Base-by-base conservation (phyloP, 73 alveolate genomes). In the Halteria grandinella region DNA sequence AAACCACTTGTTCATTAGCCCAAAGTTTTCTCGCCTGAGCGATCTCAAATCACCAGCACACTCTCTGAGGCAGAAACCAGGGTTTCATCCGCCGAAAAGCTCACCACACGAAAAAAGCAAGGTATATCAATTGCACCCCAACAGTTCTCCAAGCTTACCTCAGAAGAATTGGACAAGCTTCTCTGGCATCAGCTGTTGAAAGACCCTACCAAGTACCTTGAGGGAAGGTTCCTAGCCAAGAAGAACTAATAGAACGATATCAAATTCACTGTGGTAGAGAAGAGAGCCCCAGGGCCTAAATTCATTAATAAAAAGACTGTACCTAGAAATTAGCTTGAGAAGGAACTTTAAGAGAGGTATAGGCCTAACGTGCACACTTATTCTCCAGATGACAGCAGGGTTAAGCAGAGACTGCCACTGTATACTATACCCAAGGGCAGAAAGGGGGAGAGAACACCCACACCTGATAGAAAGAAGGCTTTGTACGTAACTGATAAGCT, bases 381-480 rank as follows among this genome's bases (percentile, higher is more conserved):
- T 36, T n/a, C 37, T 34, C 75, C 74, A 12, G 60, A 52, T 54
- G 85, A 54, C 23, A 53, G 57, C 23, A 54, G 32, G 31, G 74
- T 52, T 0, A 73, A 55, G 27, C 23, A 27, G 28, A 11, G 48
- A 24, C 47, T 53, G 4, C 85, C 85, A 10, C 23, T 53, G 33
- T 73, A 34, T 34, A 48, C 85, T 23, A 47, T 73, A 17, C 37
- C 63, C 4, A 73, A 73, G 43, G 50, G 49, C 6, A 53, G n/a
- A 54, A 18, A 23, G 25, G 24, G 27, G 5, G 74, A 51, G 31
- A 51, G 64, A 40, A 48, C 85, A 7, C 85, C 85, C 0, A 54
- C 85, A 18, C 85, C 85, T 36, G 85, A 73, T 55, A 51, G 69
- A 14, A 70, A 57, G 40, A 47, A 34, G 25, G 79, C 69, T 15